A percentile compares a stretch with the other conserved stretches of the same genome.
Evolutionary conservation across 208 protist species (phyloP).

Genomic region (Leishmania guyanensis): DNA sequence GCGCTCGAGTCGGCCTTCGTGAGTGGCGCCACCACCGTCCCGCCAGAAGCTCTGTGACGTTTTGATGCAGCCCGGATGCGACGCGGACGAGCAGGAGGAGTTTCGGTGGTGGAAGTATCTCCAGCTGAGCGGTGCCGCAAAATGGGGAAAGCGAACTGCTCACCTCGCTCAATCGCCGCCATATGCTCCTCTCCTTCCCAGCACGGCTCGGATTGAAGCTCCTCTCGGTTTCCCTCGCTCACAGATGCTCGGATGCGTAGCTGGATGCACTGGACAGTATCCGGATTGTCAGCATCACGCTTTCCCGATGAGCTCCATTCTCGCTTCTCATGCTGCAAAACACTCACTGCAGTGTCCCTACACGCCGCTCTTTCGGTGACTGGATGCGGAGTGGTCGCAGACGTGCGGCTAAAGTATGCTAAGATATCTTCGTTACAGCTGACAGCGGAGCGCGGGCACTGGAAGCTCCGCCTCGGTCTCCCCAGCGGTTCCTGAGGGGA

Average conservation of each 20-base stretch:
- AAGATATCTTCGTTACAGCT: not conserved
- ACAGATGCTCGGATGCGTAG: not conserved
- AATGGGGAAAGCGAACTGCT: not conserved
- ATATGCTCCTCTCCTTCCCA: not conserved
- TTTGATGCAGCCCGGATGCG: not conserved
- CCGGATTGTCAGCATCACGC: not conserved
- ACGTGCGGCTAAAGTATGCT: not conserved
- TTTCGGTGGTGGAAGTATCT: not conserved
- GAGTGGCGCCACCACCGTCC: not conserved
- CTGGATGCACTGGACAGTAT: not conserved
- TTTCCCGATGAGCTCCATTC: not conserved
- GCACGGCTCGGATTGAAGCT: conserved; percentile 11
- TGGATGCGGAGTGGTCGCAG: not conserved
- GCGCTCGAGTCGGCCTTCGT: not conserved
- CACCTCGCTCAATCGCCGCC: not conserved
- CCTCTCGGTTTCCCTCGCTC: not conserved
- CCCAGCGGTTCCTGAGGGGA: conserved; percentile 5
- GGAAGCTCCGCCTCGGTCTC: conserved; percentile 19
- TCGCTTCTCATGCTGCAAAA: not conserved
- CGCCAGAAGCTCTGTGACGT: not conserved
- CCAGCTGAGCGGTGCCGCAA: not conserved
- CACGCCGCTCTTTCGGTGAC: not conserved
- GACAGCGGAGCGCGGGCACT: not conserved
- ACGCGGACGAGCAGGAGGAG: conserved; percentile 1
- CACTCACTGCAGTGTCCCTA: not conserved